Evolutionary conservation across 768 basidiomycete genomes (phyloP), one percentile per base, ranked within the genome.

Genomic region (Hortiboletus flavorubellus): DNA sequence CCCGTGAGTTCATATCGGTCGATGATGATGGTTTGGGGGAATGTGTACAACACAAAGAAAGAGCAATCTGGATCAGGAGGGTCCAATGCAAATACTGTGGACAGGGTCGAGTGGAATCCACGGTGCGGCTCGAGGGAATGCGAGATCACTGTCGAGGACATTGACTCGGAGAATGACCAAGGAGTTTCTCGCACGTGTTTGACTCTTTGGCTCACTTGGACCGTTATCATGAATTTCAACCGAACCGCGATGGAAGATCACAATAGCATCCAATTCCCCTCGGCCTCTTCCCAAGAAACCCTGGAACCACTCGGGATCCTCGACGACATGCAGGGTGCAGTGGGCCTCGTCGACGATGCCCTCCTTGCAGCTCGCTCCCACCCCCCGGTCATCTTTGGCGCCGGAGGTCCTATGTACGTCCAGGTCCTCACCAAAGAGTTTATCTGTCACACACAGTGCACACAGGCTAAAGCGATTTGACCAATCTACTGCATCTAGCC

Each of bases 391-490:
- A 68, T 78, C 41, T 91, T 91, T 64, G 85, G 85, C 18, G 89
- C 89, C 49, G 86, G 85, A 15, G 88, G 89, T 5, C 81, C 84
- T n/a, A 82, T 88, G 87, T 89, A 55, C 67, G 80, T 72, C 12
- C 23, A 8, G 29, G 14, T 41, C 40, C 12, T 49, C 50, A 7
- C 11, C 16, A 18, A 31, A 23, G 31, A 26, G 6, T 2, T 31
- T 6, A 30, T 52, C 34, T 18, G 21, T 39, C 58, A 61, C 47
- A 54, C 30, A 33, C 39, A 8, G 6, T 11, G 1, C 46, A 16
- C 46, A 11, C 55, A 91, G 89, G 85, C 71, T 92, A 61, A 91
- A 88, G 75, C 78, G 79, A 60, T 93, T 91, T 62, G 90, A 93
- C 68, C 77, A 88, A 69, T 87, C 89, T 40, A 78, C 84, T 45